These are phyloP conservation scores for Linum tenue DNA, from an alignment of 345 rosid species.

Conservation along the genomic window DNA sequence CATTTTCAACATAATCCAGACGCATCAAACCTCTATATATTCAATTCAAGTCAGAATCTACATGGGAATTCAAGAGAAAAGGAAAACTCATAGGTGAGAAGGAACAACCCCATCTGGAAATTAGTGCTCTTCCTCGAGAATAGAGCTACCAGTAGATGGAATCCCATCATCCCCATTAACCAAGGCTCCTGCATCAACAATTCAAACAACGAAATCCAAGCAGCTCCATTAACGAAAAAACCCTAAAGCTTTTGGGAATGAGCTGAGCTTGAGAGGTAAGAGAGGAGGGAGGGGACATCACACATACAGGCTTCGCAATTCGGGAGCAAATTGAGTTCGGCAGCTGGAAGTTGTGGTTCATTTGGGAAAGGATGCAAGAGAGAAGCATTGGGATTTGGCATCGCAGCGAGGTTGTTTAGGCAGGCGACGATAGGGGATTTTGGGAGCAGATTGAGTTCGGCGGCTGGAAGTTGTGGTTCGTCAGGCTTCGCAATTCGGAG, in stretches of 20 bases:
- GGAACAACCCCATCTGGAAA: conserved; percentile 80
- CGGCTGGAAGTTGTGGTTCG: too few relatives aligned
- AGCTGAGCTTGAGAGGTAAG: too few relatives aligned
- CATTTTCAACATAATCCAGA: background rate
- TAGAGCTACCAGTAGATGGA: conserved; percentile 50
- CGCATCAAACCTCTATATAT: background rate
- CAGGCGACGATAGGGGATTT: too few relatives aligned
- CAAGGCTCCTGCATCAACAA: conserved; percentile 59
- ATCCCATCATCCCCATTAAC: conserved; percentile 55
- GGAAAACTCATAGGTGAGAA: conserved; percentile 63
- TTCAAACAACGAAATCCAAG: background rate
- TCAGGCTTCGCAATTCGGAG: too few relatives aligned
- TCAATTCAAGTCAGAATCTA: background rate
- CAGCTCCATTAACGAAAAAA: background rate
- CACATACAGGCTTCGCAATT: too few relatives aligned
- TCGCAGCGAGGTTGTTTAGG: too few relatives aligned
- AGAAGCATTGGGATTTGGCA: too few relatives aligned
- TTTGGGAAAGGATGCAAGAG: too few relatives aligned
- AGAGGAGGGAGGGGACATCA: background rate
- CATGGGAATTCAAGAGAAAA: background rate
- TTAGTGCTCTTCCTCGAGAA: conserved; percentile 57
- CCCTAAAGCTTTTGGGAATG: background rate
- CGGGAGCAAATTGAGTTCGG: too few relatives aligned
- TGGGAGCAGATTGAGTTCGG: too few relatives aligned
- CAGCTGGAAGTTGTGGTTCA: too few relatives aligned